phyloP scores from a whole-genome alignment of 106 monocot genomes.

The Cymbidium sinense region DNA sequence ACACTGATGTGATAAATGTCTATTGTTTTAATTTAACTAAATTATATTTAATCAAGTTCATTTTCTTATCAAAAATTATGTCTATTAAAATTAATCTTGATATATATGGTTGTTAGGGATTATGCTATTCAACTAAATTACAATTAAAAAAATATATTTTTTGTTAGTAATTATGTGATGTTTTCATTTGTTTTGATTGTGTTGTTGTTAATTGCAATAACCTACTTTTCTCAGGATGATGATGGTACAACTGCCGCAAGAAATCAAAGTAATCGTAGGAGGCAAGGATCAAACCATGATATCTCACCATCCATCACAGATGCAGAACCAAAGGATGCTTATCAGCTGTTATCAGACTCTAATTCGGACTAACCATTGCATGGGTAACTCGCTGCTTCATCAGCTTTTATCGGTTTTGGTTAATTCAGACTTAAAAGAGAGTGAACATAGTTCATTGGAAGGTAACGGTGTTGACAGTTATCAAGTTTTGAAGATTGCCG shows the following conservation, averaged over 20 bases:
- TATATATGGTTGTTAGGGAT: too few species aligned
- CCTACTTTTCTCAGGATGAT: slow-evolving; percentile 13
- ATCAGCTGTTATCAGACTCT: slow-evolving; percentile 44
- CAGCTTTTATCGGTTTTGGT: neutral
- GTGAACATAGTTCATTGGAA: neutral
- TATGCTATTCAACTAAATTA: too few species aligned
- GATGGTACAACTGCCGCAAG: slow-evolving; percentile 5
- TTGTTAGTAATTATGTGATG: neutral
- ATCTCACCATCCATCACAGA: slow-evolving; percentile 51
- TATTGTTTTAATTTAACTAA: too few species aligned
- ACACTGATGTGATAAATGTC: too few species aligned
- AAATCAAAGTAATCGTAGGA: neutral
- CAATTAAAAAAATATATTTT: too few species aligned
- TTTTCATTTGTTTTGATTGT: neutral
- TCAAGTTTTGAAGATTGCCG: neutral
- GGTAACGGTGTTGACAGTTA: neutral
- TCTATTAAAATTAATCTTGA: too few species aligned
- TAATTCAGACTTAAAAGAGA: neutral
- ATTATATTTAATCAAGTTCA: too few species aligned
- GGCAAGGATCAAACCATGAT: slow-evolving; percentile 13
- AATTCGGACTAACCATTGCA: slow-evolving; percentile 52
- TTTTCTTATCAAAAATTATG: too few species aligned
- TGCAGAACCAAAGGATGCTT: slow-evolving; percentile 52
- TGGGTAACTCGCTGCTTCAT: neutral
- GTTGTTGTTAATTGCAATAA: neutral